phyloP scores from a whole-genome alignment of 306 rosid species.

The Cicer pinnatifidum region DNA sequence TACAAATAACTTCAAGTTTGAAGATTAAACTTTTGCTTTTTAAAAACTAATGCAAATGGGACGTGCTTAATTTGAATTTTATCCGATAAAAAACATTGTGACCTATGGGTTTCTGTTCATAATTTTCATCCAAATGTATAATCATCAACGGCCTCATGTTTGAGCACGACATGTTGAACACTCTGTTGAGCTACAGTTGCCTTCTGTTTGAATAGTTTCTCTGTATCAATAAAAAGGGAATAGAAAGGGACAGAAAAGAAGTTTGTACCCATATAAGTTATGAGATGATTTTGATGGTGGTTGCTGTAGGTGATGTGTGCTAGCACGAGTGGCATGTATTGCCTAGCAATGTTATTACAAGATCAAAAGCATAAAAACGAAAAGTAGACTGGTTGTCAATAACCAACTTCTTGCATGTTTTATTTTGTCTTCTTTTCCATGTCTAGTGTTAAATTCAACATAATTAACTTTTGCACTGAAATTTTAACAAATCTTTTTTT shows the following conservation, averaged over 20 bases:
- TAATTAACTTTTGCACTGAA: not conserved
- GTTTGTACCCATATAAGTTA: not conserved
- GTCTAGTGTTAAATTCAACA: conserved; percentile 6
- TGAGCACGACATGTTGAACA: not conserved
- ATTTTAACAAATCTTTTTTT: conserved; percentile 2
- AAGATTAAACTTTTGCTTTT: too few species aligned
- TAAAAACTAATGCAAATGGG: too few species aligned
- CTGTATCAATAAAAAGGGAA: not conserved
- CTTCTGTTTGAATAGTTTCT: not conserved
- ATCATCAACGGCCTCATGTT: not conserved
- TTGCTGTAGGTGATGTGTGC: too few species aligned
- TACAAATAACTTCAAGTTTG: too few species aligned
- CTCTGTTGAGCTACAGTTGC: not conserved
- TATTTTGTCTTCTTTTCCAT: not conserved
- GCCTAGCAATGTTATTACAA: conserved; percentile 4
- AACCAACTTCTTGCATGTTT: conserved; percentile 4
- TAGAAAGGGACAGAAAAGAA: not conserved
- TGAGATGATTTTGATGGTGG: not conserved
- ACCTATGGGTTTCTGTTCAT: not conserved
- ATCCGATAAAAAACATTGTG: not conserved
- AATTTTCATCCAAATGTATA: not conserved
- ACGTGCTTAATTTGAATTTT: not conserved
- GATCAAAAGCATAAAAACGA: not conserved
- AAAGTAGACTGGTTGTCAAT: not conserved
- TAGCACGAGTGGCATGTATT: too few species aligned